These are phyloP conservation scores for Coniochaeta sp. DNA, from an alignment of 2,329 filamentous ascomycete species.

Conservation along the genomic window DNA sequence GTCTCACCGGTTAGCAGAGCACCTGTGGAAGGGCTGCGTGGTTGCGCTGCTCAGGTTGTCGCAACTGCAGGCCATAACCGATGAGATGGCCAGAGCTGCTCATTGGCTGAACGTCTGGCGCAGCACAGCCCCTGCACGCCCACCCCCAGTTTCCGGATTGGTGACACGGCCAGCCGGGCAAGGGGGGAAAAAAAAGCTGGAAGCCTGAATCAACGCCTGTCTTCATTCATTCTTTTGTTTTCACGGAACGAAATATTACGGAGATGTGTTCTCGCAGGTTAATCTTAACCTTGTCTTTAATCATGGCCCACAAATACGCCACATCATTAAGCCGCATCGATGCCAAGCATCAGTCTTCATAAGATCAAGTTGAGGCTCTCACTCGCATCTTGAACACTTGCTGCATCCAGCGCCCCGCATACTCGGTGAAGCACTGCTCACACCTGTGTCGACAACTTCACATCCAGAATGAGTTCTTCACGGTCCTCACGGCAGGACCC, in stretches of 20 bases:
- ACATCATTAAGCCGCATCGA: not conserved
- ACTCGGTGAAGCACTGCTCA: not conserved
- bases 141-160: not conserved
- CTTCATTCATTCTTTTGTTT: not conserved
- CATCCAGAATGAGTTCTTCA: not conserved
- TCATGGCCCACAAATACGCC: not conserved
- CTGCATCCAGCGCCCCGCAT: not conserved
- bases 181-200: not conserved
- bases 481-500: not conserved
- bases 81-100: no score
- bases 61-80: no score
- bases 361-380: not conserved
- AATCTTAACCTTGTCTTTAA: not conserved
- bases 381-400: not conserved
- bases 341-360: not conserved
- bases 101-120: not conserved
- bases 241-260: no score
- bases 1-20: not conserved
- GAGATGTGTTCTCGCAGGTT: no score
- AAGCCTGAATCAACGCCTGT: not conserved
- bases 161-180: not conserved
- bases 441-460: not conserved
- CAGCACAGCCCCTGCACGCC: not conserved
- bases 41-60: not conserved
- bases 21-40: not conserved